Conservation (phyloP, 345 rosid species). For the Eucalyptus tenuipes region DNA sequence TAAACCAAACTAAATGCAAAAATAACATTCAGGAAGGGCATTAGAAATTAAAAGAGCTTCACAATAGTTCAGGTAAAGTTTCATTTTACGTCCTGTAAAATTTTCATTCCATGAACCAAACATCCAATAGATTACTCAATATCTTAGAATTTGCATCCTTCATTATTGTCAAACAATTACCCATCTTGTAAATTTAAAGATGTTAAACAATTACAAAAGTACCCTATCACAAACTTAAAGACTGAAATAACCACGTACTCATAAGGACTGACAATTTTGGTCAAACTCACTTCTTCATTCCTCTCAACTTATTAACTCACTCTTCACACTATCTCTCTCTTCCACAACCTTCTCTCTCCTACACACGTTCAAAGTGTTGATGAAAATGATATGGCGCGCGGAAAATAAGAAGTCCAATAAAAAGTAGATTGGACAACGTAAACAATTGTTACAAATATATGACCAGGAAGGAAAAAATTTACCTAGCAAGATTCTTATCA, state of each 20-base stretch:
- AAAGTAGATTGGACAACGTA: not conserved
- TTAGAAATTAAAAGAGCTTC: not conserved
- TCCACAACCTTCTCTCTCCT: not conserved
- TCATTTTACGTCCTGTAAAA: not conserved
- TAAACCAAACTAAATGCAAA: not conserved
- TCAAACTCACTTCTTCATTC: not conserved
- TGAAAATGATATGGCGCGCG: fast-evolving
- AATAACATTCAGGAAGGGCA: not conserved
- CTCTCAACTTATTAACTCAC: not conserved
- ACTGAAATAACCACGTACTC: not conserved
- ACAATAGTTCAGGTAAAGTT: not conserved
- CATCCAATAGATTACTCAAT: not conserved
- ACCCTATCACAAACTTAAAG: not conserved
- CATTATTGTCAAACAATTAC: not conserved
- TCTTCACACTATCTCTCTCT: not conserved
- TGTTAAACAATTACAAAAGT: not conserved
- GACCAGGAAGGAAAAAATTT: not conserved
- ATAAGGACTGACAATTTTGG: not conserved
- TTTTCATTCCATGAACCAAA: not conserved
- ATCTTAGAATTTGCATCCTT: not conserved
- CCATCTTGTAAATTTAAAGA: not conserved
- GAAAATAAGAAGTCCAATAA: not conserved
- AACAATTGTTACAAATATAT: not conserved
- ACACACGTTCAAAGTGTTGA: not conserved
- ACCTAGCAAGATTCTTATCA: not conserved